These are phyloP conservation scores for Brassica cretica DNA, from an alignment of 345 rosid species.

Conservation along the genomic window DNA sequence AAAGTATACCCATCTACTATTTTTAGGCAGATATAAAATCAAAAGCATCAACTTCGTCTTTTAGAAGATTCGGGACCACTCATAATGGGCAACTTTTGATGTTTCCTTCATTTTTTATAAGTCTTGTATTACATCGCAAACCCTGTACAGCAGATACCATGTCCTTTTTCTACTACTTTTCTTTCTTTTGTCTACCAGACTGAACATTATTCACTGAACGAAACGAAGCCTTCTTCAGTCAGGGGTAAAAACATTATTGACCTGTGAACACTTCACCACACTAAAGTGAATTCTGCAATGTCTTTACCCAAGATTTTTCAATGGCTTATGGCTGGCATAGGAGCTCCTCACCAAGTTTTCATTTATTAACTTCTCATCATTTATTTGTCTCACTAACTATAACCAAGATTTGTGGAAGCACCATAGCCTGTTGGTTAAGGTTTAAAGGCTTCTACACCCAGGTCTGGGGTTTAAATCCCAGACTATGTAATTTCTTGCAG, in stretches of 20 bases:
- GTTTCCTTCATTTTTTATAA: not conserved
- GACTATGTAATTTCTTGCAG: no score
- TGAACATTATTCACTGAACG: constrained; percentile 1
- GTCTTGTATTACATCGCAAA: not conserved
- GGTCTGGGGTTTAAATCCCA: no score
- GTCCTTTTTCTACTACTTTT: constrained; percentile 2
- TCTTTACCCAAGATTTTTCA: constrained; percentile 5
- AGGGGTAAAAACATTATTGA: no score
- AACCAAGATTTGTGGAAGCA: no score
- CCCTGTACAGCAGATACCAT: constrained; percentile 12
- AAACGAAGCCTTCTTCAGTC: not conserved
- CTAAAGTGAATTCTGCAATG: not conserved
- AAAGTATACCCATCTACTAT: not conserved
- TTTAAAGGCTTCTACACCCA: no score
- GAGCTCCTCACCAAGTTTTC: not conserved
- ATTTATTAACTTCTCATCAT: not conserved
- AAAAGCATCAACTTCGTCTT: constrained; percentile 42
- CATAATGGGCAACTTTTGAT: constrained; percentile 14
- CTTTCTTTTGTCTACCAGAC: constrained; percentile 19
- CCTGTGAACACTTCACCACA: not conserved
- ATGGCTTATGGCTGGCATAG: not conserved
- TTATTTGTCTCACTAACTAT: not conserved
- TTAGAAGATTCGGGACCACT: constrained; percentile 15
- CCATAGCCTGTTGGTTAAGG: no score
- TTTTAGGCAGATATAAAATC: constrained; percentile 80